Evolutionary conservation across 176 grass and related monocot species (phyloP).

Genomic region (Oryza punctata): DNA sequence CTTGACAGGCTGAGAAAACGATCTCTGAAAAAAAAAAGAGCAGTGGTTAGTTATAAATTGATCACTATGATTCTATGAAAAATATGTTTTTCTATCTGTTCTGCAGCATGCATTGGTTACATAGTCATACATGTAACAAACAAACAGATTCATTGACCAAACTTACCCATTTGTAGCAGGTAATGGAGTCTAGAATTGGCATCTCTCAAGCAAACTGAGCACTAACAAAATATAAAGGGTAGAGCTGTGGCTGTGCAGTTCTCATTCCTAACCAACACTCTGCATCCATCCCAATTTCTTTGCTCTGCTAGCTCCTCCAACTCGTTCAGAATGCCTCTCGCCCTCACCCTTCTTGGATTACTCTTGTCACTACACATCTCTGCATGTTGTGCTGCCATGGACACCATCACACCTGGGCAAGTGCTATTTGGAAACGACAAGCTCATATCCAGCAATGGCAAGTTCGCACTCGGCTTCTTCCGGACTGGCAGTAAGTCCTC

Average conservation of each 20-base stretch:
- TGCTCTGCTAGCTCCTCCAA: neutral
- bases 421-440: conserved; percentile 27
- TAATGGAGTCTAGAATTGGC: neutral
- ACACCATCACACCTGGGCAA: conserved; percentile 35
- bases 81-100: neutral
- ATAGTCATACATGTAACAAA: neutral
- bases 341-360: neutral
- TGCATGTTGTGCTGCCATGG: neutral
- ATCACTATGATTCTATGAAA: no score
- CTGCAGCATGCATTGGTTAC: neutral
- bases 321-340: conserved; percentile 13
- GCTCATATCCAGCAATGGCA: conserved; percentile 45
- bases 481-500: conserved; percentile 34
- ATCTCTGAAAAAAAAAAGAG: neutral
- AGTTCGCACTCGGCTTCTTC: conserved; percentile 65
- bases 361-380: conserved; percentile 18
- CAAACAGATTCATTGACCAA: neutral
- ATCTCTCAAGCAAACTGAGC: neutral
- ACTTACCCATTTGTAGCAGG: neutral
- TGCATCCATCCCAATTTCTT: neutral
- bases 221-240: neutral
- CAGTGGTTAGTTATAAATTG: neutral
- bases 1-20: no score
- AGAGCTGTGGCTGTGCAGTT: neutral
- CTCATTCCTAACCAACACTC: neutral